Evolutionary conservation across 257 asterid genomes (phyloP), one percentile per base, ranked within the genome.

Genomic region (Echium plantagineum): DNA sequence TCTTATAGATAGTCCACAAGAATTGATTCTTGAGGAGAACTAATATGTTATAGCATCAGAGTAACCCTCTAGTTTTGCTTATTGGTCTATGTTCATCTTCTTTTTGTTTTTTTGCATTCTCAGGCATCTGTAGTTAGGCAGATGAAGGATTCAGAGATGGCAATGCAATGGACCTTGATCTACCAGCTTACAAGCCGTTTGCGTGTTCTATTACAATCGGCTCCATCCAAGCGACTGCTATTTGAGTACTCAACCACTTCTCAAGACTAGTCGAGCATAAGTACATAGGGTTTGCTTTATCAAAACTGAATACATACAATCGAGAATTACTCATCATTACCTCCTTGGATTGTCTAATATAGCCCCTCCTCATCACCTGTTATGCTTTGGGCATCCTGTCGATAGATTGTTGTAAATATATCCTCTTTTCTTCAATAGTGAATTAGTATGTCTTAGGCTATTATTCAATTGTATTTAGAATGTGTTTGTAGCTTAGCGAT

Each of bases 121-220:
- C 83, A 90, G 96, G 98, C 95, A 16, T 93, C 98, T 26, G 94
- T 93, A 19, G 94, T 89, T 46, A 88, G 98, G 79, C 98, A 86
- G 90, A 93, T 88, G 98, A 89, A 93, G 80, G 98, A 93, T 74
- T 88, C 97, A 18, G 97, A 93, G 85, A 93, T 86, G 98, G 97
- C 97, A 20, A 86, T 88, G 97, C 98, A 93, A 69, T 93, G 98
- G 97, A 93, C 97, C 7, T 77, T 93, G 77, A 93, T 89, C 81
- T 93, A 93, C 77, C 94, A 82, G 73, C 95, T 93, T 56, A 93
- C 97, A 1, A 91, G 97, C 74, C 97, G 98, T 58, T 78, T 93
- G 9, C 83, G 95, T 1, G 85, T 93, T 59, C 95, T 93, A 57
- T 78, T 93, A 38, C 98, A 93, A 51, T 93, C 98, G 55, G 89